phyloP scores from a whole-genome alignment of 139 green algal species.

The Eudorina sp. region DNA sequence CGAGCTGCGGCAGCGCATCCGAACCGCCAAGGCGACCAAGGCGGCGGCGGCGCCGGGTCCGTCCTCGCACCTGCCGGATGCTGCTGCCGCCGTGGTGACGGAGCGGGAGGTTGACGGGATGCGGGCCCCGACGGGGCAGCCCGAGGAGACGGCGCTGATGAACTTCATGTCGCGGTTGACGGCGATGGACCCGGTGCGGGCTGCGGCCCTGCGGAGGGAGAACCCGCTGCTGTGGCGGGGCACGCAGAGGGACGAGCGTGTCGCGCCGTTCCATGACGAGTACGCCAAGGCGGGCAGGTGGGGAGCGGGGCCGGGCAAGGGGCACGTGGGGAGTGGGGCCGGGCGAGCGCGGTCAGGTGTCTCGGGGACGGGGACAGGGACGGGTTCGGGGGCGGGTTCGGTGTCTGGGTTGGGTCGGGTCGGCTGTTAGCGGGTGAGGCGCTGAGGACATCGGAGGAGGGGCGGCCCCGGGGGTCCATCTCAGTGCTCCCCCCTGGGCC shows the following conservation, averaged over 20 bases:
- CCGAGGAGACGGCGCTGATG: background rate
- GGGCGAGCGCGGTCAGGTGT: too few relatives aligned
- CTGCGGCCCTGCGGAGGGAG: background rate
- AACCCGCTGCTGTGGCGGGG: background rate
- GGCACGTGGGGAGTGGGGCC: too few relatives aligned
- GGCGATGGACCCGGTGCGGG: background rate
- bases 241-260: conserved; percentile 10
- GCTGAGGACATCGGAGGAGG: too few relatives aligned
- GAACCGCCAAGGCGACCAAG: background rate
- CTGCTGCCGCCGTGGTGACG: background rate
- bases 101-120: background rate
- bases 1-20: conserved; percentile 9
- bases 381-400: too few relatives aligned
- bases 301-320: too few relatives aligned
- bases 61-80: background rate
- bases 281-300: conserved; percentile 45
- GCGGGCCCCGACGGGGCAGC: too few relatives aligned
- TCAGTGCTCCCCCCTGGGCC: too few relatives aligned
- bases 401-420: too few relatives aligned
- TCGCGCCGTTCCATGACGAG: conserved; percentile 41
- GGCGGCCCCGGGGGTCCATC: too few relatives aligned
- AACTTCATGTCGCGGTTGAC: background rate
- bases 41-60: background rate
- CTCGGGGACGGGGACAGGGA: too few relatives aligned
- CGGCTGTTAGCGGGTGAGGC: too few relatives aligned